Evolutionary conservation across 768 basidiomycete species (phyloP), one percentile per base, ranked within the genome.

Genomic region (Fomitopsis serialis): DNA sequence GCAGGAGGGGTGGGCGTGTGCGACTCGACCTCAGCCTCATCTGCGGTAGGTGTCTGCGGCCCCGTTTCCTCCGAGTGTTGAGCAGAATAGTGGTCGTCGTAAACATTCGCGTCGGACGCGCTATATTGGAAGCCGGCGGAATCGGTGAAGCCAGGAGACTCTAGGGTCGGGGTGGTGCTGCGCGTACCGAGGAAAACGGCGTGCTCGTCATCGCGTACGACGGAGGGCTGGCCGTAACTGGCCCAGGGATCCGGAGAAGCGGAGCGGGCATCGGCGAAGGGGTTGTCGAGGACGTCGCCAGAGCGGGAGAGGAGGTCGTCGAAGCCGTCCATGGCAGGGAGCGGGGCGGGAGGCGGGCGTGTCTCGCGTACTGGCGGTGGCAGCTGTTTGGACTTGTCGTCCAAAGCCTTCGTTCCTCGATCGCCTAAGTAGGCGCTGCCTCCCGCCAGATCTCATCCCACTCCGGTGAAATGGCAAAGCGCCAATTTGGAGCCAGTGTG

Each of bases 201-300:
- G 7, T 48, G 55, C 6, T 48, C 52, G 23, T 58, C 58, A 19
- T 61, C 57, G 15, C 56, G 52, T 36, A 54, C 53, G 3, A 51
- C 45, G 2, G 60, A 45, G 57, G 50, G 45, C 42, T 74, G 74
- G 56, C 76, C 82, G 36, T 80, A 83, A 54, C 77, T 78, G 3
- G 84, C 72, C 88, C 88, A 91, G 59, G 88, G 88, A 66, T 90
- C 88, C 42, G 86, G 84, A 19, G 87, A 88, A 58, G 69, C 64
- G 21, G 86, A 82, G 42, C 87, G 66, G 25, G 63, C 78, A 54
- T 78, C 78, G n/a, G 77, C 72, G 60, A 88, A 89, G 4, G 85
- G 84, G 64, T 87, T 81, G 36, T 81, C 81, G 55, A 91, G 90
- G 60, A 90, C 89, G 53, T 87, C 85, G 59, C 80, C 78, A 24